Evolutionary conservation across 768 basidiomycete genomes (phyloP), one percentile per base, ranked within the genome.

Genomic region (Kwoniella shandongensis): DNA sequence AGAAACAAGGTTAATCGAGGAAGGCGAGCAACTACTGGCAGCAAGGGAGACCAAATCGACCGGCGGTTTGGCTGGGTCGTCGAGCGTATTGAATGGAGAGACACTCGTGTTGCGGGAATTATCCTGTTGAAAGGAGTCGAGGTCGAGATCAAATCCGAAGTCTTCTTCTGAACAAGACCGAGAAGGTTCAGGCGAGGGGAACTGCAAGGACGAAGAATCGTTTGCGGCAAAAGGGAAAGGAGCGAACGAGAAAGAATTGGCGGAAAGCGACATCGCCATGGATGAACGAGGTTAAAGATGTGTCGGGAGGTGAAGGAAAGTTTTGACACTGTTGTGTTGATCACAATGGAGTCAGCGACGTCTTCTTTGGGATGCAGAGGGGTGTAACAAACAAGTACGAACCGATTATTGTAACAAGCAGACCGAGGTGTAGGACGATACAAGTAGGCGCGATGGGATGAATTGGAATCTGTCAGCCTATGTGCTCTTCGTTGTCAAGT

Each of bases 101-200:
- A 42, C 12, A 17, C 7, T 42, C 40, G 22, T 5, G n/a, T 42
- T 6, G 5, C 8, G 40, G 7, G 40, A 23, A 42, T 17, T n/a
- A 18, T 42, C 5, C 40, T 44, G 55, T 2, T 40, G 29, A 44
- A 51, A 51, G 27, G 56, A 44, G 6, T 58, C 49, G 26, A 58
- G 18, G 42, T 57, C 55, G 41, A 57, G 45, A n/a, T 55, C 36
- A 5, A 55, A 30, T 8, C 18, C 35, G 18, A 32, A 30, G 40
- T 32, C 39, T 17, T 57, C 40, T n/a, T 42, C 40, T 23, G 40
- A 42, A 42, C 8, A 8, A 17, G n/a, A 7, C 8, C 6, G 7
- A 20, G 55, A 57, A 22, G 55, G 45, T n/a, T 46, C 47, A 18
- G 55, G 55, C 29, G 55, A 57, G 30, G 55, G 55, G 30, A 57